Evolutionary conservation across 805 yeast species (phyloP).

Genomic region (Yarrowia porcina): DNA sequence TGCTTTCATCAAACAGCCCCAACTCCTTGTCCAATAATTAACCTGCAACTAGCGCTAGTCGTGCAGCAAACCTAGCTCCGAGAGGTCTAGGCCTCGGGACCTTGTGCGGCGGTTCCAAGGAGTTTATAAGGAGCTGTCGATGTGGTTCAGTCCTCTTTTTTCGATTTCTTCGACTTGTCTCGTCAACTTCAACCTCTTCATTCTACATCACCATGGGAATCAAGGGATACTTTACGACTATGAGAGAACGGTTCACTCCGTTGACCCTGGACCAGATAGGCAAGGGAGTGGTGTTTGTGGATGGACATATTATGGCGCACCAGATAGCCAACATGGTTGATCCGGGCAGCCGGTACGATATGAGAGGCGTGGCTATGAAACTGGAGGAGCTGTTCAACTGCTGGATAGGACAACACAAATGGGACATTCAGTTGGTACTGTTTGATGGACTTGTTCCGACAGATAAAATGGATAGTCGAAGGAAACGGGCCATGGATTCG

Average conservation of each 20-base stretch:
- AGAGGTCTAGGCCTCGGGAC: not conserved
- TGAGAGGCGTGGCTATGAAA: conserved; percentile 6
- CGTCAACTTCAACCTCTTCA: too few species aligned
- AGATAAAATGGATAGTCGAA: not conserved
- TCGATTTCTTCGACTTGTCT: too few species aligned
- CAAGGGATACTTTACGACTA: conserved; percentile 15
- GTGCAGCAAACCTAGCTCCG: conserved; percentile 3
- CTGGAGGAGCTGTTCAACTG: conserved; percentile 13
- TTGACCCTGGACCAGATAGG: conserved; percentile 16
- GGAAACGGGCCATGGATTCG: not conserved
- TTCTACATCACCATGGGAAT: too few species aligned
- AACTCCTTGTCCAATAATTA: not conserved
- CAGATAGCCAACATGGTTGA: conserved; percentile 18
- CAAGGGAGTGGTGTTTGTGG: conserved; percentile 2
- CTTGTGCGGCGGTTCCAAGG: too few species aligned
- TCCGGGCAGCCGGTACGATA: conserved; percentile 10
- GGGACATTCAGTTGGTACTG: conserved; percentile 18
- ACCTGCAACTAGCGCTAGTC: not conserved
- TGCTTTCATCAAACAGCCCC: too few species aligned
- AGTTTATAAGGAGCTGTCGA: not conserved
- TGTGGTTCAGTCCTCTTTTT: not conserved
- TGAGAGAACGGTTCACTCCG: conserved; percentile 11
- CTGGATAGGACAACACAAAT: conserved; percentile 12
- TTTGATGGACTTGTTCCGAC: conserved; percentile 5
- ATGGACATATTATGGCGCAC: conserved; percentile 20